These are phyloP conservation scores for Ophiosphaerella narmari DNA, from an alignment of 2,329 filamentous ascomycete species.

Conservation along the genomic window DNA sequence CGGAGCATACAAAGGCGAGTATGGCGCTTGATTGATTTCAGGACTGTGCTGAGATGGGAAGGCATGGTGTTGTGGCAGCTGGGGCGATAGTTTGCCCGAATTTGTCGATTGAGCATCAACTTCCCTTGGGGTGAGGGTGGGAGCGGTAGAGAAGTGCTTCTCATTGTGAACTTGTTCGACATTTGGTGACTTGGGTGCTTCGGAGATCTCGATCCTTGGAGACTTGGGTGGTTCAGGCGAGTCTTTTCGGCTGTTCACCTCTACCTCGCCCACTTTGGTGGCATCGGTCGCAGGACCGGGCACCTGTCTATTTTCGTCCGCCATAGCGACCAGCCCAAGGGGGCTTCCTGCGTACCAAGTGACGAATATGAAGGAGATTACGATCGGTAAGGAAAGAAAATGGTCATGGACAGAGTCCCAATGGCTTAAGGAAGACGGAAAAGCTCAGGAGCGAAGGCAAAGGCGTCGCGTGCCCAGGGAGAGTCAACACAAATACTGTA, in stretches of 20 bases:
- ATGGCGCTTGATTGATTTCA: neutral
- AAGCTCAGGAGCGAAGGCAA: neutral
- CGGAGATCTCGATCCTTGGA: neutral
- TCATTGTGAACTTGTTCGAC: neutral
- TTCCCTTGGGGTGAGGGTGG: neutral
- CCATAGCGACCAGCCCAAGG: neutral
- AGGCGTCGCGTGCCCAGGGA: slow-evolving; percentile 7
- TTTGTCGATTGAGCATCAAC: neutral
- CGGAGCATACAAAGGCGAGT: slow-evolving; percentile 1
- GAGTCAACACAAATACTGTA: slow-evolving; percentile 4
- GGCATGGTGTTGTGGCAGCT: neutral
- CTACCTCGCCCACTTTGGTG: neutral
- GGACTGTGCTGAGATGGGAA: neutral
- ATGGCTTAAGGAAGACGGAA: neutral
- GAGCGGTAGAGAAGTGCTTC: slow-evolving; percentile 5
- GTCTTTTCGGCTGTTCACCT: neutral
- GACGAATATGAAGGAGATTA: neutral
- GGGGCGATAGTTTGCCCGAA: neutral
- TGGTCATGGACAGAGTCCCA: neutral
- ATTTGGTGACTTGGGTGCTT: neutral
- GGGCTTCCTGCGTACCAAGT: neutral
- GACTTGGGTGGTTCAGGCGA: neutral
- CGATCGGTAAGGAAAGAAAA: neutral
- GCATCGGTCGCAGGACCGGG: neutral
- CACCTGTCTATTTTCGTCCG: slow-evolving; percentile 1